Base-by-base conservation (phyloP, 2,329 filamentous ascomycete genomes). In the Penicillium hordei region DNA sequence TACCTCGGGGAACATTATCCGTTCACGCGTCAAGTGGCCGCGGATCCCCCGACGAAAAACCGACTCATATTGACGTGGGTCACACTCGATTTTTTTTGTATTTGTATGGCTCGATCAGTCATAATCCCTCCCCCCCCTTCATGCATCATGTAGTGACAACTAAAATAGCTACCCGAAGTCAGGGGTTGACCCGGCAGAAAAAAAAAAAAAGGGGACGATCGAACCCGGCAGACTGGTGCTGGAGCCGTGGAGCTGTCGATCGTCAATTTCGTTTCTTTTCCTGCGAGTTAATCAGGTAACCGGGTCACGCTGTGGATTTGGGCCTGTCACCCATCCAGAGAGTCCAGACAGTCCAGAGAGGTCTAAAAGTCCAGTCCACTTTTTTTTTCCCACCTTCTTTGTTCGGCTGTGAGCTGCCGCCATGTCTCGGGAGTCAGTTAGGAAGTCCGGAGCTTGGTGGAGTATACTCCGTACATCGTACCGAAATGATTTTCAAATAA, bases 171-270 rank as follows among this genome's bases (percentile, higher is more conserved):
- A 56, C 40, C 53, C 42, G 52, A 58, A 61, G 56, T 59, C 60
- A 62, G 62, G 65, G 60, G 56, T 36, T 44, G 60, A 65, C 55
- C 60, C 62, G 49, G 57, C 45, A 60, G 54, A 25, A 53, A 38
- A 52, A 61, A 58, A 58, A 55, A 64, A 60, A 60, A 58, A 46
- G 55, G 56, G 36, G 61, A 54, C 38, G 62, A 67, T 63, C 59
- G 57, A 58, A 57, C 64, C 65, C 65, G 64, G 60, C 54, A 57
- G 23, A 45, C 21, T 63, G 65, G 52, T 57, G 52, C 52, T 59
- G 62, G 65, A 54, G 61, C 63, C 34, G 57, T 61, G 53, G 60
- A 59, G 52, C 34, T 40, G 46, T 44, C 33, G 65, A 67, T 66
- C 65, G 44, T 63, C 54, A 65, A 63, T 63, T 59, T 45, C 52